These are phyloP conservation scores for Thamnidium elegans DNA, from an alignment of 192 early-diverging fungal genomes.

Conservation along the genomic window DNA sequence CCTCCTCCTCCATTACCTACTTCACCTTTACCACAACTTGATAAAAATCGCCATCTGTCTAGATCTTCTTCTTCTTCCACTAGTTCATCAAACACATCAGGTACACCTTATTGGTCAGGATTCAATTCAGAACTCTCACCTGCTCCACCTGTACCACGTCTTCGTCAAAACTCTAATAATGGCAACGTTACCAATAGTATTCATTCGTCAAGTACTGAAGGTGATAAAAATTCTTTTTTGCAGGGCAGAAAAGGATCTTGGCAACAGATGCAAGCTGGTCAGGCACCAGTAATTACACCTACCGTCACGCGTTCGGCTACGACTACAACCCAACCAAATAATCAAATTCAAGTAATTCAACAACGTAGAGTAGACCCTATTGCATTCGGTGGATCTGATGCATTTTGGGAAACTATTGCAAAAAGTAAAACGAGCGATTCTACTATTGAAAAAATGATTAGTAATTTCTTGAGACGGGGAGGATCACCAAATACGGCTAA, in stretches of 20 bases:
- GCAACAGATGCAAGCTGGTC: slow-evolving; percentile 1
- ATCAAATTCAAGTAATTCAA: slow-evolving; percentile 3
- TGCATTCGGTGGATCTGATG: slow-evolving; percentile 33
- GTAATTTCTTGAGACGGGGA: slow-evolving; percentile 35
- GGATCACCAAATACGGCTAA: slow-evolving; percentile 42
- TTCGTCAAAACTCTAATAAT: slow-evolving; percentile 5
- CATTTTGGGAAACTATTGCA: slow-evolving; percentile 35
- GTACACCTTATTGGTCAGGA: slow-evolving; percentile 4
- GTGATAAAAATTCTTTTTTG: neutral
- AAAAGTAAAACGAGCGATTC: slow-evolving; percentile 32
- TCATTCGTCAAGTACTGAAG: slow-evolving; percentile 4
- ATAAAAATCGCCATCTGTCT: neutral
- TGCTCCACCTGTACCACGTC: slow-evolving; percentile 10
- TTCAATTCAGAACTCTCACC: slow-evolving; percentile 8
- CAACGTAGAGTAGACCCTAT: slow-evolving; percentile 32
- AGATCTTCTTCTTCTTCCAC: slow-evolving; percentile 13
- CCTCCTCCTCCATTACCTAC: slow-evolving; percentile 7
- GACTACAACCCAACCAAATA: slow-evolving; percentile 6
- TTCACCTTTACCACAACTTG: neutral
- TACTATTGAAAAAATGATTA: slow-evolving; percentile 35
- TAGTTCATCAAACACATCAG: neutral
- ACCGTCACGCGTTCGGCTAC: neutral
- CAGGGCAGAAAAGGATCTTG: slow-evolving; percentile 13
- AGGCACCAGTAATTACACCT: neutral
- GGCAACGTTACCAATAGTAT: neutral